phyloP scores from a whole-genome alignment of 805 yeast species.

The Schwanniomyces pseudopolymorphus region DNA sequence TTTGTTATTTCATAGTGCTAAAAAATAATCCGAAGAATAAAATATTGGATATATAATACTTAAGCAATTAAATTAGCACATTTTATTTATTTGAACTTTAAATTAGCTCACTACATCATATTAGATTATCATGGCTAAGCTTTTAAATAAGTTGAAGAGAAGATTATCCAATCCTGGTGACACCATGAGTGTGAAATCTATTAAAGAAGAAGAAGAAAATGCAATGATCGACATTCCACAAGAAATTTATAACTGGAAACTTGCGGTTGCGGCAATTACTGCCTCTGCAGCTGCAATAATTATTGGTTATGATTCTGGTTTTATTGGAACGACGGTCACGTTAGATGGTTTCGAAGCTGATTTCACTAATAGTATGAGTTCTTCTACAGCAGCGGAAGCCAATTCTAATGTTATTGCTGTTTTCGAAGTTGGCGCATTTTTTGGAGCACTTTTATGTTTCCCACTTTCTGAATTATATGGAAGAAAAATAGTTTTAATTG shows the following conservation, averaged over 20 bases:
- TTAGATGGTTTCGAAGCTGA: constrained; percentile 43
- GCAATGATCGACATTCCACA: constrained; percentile 26
- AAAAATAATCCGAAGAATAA: not conserved
- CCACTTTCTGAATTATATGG: constrained; percentile 44
- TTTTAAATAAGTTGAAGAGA: constrained; percentile 2
- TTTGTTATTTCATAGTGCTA: not conserved
- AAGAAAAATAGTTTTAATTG: constrained; percentile 36
- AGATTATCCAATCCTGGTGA: constrained; percentile 5
- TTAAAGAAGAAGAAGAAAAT: constrained; percentile 4
- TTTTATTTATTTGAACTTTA: not conserved
- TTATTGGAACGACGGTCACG: constrained; percentile 51
- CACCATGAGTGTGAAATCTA: constrained; percentile 6
- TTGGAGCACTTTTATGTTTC: constrained; percentile 44
- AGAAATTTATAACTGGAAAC: constrained; percentile 44
- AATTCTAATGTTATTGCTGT: constrained; percentile 46
- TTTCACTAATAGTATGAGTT: constrained; percentile 36
- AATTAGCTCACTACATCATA: not conserved
- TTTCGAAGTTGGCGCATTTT: constrained; percentile 54
- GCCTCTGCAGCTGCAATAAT: constrained; percentile 51
- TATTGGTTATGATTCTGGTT: constrained; percentile 58
- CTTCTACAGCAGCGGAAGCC: constrained; percentile 20
- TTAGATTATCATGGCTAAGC: not conserved
- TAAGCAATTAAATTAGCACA: not conserved
- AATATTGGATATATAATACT: too few relatives aligned
- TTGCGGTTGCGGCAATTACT: constrained; percentile 42